Evolutionary conservation across 2,329 filamentous ascomycete genomes (phyloP), one percentile per base, ranked within the genome.

Genomic region (Endoconidiophora polonica): DNA sequence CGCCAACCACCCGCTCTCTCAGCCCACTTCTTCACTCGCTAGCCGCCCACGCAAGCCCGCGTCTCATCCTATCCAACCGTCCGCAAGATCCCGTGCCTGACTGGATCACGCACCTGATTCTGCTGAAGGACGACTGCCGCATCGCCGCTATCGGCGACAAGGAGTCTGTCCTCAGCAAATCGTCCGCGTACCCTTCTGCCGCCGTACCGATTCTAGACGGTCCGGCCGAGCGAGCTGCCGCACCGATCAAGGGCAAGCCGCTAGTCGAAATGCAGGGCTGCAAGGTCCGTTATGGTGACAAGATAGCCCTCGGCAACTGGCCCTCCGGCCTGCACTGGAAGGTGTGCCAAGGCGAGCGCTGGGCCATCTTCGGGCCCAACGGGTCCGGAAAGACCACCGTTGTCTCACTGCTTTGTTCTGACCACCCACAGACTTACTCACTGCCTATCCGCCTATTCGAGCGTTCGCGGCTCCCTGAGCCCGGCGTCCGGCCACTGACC

Each of bases 341-440:
- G 0, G 80, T 96, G 22, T 76, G 79, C 38, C 76, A 82, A 47
- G 88, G 90, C 22, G 79, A 95, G 61, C 78, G 88, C 55, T 94
- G 87, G 83, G 90, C 85, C 2, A 76, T 96, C 16, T 91, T 98
- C 59, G 91, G 91, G 0, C 83, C 88, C 29, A 96, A 98, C 58
- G 91, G 83, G 10, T 94, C 86, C 0, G 91, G 91, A 16, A 98
- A 98, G 68, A 98, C 91, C 0, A 98, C 91, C 0, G 73, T 98
- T 38, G 75, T 96, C 24, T 91, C 87, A 4, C 72, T 98, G 4
- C 83, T 98, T 53, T 93, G 86, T 53, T 96, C 90, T 1, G 91
- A 98, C 59, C 91, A 98, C 58, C 91, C 91, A 0, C 90, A 96
- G 63, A 80, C 88, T 0, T 98, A 96, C 62, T 86, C 85, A 0